Evolutionary conservation across 2,329 filamentous ascomycete species (phyloP).

Genomic region (Penicillium sp.): DNA sequence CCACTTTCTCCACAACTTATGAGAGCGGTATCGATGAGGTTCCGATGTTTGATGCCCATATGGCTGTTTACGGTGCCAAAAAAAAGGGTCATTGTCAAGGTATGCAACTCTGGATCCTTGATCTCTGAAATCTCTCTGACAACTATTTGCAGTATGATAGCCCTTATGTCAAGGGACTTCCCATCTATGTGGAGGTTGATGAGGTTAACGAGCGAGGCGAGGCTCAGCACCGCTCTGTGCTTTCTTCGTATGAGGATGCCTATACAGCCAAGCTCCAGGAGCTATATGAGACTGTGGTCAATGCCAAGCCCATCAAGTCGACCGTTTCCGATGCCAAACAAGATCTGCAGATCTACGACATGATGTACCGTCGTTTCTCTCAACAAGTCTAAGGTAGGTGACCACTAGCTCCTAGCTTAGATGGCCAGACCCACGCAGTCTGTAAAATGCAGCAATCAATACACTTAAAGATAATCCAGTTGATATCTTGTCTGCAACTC

Average conservation of each 20-base stretch:
- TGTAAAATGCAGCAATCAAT: neutral
- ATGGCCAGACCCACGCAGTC: neutral
- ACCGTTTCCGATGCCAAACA: slow-evolving; percentile 39
- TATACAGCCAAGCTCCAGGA: slow-evolving; percentile 43
- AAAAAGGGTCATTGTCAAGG: slow-evolving; percentile 17
- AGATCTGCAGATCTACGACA: slow-evolving; percentile 37
- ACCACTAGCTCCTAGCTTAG: neutral
- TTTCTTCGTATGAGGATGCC: slow-evolving; percentile 47
- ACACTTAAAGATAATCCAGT: neutral
- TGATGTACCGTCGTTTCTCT: slow-evolving; percentile 22
- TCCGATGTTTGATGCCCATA: slow-evolving; percentile 16
- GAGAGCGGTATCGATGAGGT: slow-evolving; percentile 18
- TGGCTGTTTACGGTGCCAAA: slow-evolving; percentile 13
- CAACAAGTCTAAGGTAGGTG: neutral
- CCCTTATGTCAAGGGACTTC: slow-evolving; percentile 16
- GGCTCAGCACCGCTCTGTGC: slow-evolving; percentile 35
- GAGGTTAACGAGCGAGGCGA: slow-evolving; percentile 18
- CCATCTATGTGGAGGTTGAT: slow-evolving; percentile 15
- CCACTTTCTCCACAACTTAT: slow-evolving; percentile 13
- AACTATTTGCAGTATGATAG: slow-evolving; percentile 10
- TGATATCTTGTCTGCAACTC: slow-evolving; percentile 9
- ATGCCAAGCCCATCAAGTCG: slow-evolving; percentile 41
- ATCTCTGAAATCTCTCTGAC: neutral
- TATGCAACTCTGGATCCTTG: neutral
- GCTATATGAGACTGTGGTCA: slow-evolving; percentile 33